These are phyloP conservation scores for Schwanniomyces pseudopolymorphus DNA, from an alignment of 805 yeast species.

Conservation along the genomic window DNA sequence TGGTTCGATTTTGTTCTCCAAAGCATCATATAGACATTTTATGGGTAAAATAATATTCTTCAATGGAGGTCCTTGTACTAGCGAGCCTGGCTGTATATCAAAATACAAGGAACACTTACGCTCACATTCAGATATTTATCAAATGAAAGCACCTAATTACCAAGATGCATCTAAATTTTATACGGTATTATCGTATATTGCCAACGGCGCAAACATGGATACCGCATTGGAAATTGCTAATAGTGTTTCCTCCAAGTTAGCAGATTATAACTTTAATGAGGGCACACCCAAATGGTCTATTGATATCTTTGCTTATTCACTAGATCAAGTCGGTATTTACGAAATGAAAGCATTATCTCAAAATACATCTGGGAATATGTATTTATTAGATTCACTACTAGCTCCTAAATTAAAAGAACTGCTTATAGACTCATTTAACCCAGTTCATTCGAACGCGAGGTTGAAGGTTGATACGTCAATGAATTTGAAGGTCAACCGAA, in stretches of 20 bases:
- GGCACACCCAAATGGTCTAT: constrained; percentile 24
- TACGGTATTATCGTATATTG: constrained; percentile 23
- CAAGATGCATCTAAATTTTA: constrained; percentile 27
- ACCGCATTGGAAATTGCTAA: constrained; percentile 13
- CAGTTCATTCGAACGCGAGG: constrained; percentile 7
- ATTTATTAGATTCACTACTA: constrained; percentile 28
- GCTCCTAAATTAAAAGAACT: constrained; percentile 19
- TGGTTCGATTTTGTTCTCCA: constrained; percentile 19
- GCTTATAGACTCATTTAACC: constrained; percentile 9
- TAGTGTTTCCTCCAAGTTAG: constrained; percentile 19
- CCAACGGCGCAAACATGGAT: constrained; percentile 25
- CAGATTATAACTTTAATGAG: constrained; percentile 17
- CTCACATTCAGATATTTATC: constrained; percentile 35
- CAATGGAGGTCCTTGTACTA: constrained; percentile 39
- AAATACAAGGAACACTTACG: constrained; percentile 21
- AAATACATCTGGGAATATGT: constrained; percentile 33
- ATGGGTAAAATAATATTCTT: constrained; percentile 30
- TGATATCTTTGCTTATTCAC: constrained; percentile 35
- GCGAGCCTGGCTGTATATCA: constrained; percentile 35
- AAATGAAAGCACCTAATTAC: constrained; percentile 26
- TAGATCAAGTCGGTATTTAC: constrained; percentile 43
- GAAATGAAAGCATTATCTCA: constrained; percentile 38
- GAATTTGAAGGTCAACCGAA: constrained; percentile 29
- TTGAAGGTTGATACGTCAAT: constrained; percentile 31
- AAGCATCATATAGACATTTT: constrained; percentile 17